These are phyloP conservation scores for Haplographium delicatum DNA, from an alignment of 495 filamentous ascomycete genomes.

Conservation along the genomic window DNA sequence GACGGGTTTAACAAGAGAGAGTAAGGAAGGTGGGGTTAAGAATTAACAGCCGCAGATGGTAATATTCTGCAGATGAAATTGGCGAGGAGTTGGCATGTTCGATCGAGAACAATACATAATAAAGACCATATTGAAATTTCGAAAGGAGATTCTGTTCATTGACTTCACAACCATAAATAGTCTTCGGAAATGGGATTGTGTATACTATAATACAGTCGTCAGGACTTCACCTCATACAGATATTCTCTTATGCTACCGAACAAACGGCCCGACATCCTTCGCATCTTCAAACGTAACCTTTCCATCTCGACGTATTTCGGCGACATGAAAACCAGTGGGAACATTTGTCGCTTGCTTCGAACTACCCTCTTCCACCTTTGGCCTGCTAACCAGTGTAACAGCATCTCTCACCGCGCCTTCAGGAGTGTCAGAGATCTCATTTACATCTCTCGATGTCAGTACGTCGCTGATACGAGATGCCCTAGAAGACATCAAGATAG, in stretches of 20 bases:
- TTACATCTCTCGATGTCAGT: conserved; percentile 67
- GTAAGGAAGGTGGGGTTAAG: too few species aligned
- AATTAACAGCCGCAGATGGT: too few species aligned
- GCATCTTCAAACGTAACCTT: conserved; percentile 65
- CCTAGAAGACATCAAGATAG: conserved; percentile 78
- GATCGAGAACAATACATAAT: too few species aligned
- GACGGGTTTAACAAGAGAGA: too few species aligned
- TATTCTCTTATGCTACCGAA: conserved; percentile 18
- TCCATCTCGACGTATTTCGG: conserved; percentile 58
- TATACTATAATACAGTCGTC: conserved; percentile 3
- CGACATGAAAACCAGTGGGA: conserved; percentile 44
- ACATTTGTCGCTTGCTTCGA: conserved; percentile 28
- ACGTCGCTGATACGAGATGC: conserved; percentile 70
- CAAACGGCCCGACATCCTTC: conserved; percentile 47
- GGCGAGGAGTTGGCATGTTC: too few species aligned
- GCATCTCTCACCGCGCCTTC: conserved; percentile 48
- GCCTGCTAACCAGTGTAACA: conserved; percentile 38
- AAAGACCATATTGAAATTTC: too few species aligned
- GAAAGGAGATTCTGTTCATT: too few species aligned
- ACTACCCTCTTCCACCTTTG: conserved; percentile 25
- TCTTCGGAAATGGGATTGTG: too few species aligned
- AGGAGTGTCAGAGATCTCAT: conserved; percentile 76
- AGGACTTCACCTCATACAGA: conserved; percentile 1
- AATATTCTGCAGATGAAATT: too few species aligned
- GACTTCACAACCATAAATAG: too few species aligned